Percentiles rank a stretch among this genome's conserved stretches.
Conservation (phyloP, 2,329 filamentous ascomycete species). For the Penicillium polonicum region DNA sequence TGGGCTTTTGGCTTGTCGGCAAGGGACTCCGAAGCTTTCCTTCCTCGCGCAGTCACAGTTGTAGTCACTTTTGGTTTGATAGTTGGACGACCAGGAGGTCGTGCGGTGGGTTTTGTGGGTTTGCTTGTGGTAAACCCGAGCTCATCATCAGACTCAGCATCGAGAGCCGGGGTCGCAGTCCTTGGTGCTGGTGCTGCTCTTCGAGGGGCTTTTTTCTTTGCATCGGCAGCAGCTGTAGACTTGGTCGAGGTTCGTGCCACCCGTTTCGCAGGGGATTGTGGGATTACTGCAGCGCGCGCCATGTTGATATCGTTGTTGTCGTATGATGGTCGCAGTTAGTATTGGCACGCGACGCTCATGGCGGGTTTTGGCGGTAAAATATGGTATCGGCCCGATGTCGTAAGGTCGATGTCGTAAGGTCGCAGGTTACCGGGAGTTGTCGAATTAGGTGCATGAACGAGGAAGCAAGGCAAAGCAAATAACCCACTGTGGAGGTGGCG, state of each 20-base stretch:
- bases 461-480: slow-evolving; percentile 10
- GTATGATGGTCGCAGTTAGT: slow-evolving; percentile 5
- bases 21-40: slow-evolving; percentile 7
- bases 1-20: not conserved
- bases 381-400: not conserved
- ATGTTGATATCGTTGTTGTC: slow-evolving; percentile 12
- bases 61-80: slow-evolving; percentile 12
- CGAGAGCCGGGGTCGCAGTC: not conserved
- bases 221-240: slow-evolving; percentile 16
- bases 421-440: slow-evolving; percentile 1
- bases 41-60: slow-evolving; percentile 6
- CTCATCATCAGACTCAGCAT: slow-evolving; percentile 23
- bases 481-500: slow-evolving; percentile 13
- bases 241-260: slow-evolving; percentile 17
- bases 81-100: slow-evolving; percentile 9
- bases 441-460: slow-evolving; percentile 11
- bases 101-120: slow-evolving; percentile 12
- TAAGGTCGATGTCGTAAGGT: not conserved
- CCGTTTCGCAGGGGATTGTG: slow-evolving; percentile 22
- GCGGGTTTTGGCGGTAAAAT: slow-evolving; percentile 12
- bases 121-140: slow-evolving; percentile 21
- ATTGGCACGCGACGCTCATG: slow-evolving; percentile 16
- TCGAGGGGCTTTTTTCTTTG: slow-evolving; percentile 11
- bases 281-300: slow-evolving; percentile 27
- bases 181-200: slow-evolving; percentile 1